Evolutionary conservation across 805 yeast genomes (phyloP).

Genomic region (Hanseniaspora clermontiae): DNA sequence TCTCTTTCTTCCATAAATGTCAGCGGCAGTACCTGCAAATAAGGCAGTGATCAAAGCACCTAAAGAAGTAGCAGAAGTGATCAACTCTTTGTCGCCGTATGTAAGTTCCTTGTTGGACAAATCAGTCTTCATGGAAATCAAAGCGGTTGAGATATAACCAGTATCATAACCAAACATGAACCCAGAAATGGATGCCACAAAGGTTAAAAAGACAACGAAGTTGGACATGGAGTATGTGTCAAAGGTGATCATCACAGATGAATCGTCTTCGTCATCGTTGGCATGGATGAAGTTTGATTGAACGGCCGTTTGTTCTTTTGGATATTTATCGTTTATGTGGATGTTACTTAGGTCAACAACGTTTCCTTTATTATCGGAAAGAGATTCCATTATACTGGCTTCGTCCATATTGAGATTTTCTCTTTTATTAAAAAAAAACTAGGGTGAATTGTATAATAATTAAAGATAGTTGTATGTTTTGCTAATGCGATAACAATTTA

Average conservation of each 20-base stretch:
- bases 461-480: no score
- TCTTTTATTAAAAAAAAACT: no score
- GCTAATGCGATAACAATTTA: no score
- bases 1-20: slow-evolving; percentile 70
- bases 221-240: slow-evolving; percentile 42
- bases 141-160: slow-evolving; percentile 88
- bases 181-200: slow-evolving; percentile 80
- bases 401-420: slow-evolving; percentile 5
- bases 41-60: slow-evolving; percentile 80
- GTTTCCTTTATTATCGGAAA: slow-evolving; percentile 20
- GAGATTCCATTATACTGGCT: slow-evolving; percentile 15
- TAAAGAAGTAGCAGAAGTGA: slow-evolving; percentile 87
- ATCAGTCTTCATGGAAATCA: slow-evolving; percentile 73
- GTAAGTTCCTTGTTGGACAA: slow-evolving; percentile 47
- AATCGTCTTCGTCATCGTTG: slow-evolving; percentile 37
- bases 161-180: slow-evolving; percentile 97
- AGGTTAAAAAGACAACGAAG: slow-evolving; percentile 55
- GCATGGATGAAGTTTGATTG: slow-evolving; percentile 23
- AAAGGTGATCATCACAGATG: slow-evolving; percentile 37
- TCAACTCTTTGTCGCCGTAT: slow-evolving; percentile 72
- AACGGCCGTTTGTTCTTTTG: background rate
- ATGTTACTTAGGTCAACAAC: slow-evolving; percentile 18
- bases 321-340: slow-evolving; percentile 10
- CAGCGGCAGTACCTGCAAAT: slow-evolving; percentile 72
- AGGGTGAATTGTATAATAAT: no score